Conservation (phyloP, 139 green algal genomes). For the Volvox africanus region DNA sequence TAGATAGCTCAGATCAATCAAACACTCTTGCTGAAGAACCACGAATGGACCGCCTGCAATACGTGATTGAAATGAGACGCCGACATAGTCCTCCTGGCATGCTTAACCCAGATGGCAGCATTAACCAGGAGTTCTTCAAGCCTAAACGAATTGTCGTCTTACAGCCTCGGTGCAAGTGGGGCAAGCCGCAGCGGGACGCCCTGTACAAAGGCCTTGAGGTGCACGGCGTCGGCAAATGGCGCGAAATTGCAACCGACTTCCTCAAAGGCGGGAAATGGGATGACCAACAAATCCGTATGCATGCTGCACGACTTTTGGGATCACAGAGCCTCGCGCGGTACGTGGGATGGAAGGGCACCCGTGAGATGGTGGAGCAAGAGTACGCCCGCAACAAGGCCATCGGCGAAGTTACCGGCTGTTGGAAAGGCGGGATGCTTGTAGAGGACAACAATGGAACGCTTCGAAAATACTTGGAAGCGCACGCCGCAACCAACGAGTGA, state of each 20-base stretch:
- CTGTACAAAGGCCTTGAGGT: slow-evolving; percentile 80
- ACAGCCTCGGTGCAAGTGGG: slow-evolving; percentile 74
- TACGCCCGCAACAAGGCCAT: slow-evolving; percentile 73
- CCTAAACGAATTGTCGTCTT: slow-evolving; percentile 68
- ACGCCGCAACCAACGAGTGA: not conserved
- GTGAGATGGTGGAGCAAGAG: slow-evolving; percentile 69
- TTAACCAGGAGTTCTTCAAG: slow-evolving; percentile 89
- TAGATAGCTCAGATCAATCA: not conserved
- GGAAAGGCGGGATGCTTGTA: slow-evolving; percentile 85
- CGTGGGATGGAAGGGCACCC: slow-evolving; percentile 42
- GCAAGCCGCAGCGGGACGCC: slow-evolving; percentile 63
- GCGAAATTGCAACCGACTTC: slow-evolving; percentile 71
- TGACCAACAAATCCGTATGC: slow-evolving; percentile 71
- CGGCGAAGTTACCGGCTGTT: slow-evolving; percentile 77
- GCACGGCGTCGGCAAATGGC: slow-evolving; percentile 80
- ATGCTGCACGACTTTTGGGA: slow-evolving; percentile 79
- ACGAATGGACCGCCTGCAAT: slow-evolving; percentile 54
- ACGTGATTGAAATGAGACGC: slow-evolving; percentile 70
- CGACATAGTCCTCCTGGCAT: slow-evolving; percentile 79
- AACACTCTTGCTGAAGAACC: not conserved
- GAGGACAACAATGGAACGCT: slow-evolving; percentile 77
- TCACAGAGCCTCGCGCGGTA: slow-evolving; percentile 79
- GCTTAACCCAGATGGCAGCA: slow-evolving; percentile 69
- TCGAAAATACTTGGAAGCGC: slow-evolving; percentile 41
- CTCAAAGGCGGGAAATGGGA: slow-evolving; percentile 56